Conservation (phyloP, 116 monocot species). For the Phalaenopsis hybrid region DNA sequence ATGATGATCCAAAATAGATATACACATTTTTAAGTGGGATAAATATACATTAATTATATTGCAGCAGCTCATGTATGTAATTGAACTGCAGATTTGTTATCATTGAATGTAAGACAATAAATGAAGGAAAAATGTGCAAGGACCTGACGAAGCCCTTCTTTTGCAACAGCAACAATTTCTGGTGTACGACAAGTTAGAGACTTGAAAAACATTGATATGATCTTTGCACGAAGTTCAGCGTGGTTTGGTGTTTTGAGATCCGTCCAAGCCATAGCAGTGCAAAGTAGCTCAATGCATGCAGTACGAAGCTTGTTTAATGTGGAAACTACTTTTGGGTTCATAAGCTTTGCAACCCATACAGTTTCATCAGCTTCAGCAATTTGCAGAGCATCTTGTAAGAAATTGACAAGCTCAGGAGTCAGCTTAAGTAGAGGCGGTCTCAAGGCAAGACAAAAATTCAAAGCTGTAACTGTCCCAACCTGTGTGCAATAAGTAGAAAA, state of each 20-base stretch:
- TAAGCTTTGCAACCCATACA: conserved; percentile 91
- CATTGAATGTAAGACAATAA: neutral
- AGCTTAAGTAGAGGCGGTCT: conserved; percentile 96
- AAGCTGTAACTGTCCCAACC: conserved; percentile 95
- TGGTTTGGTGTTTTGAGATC: conserved; percentile 83
- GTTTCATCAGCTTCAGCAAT: conserved; percentile 99
- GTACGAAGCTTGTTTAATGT: conserved; percentile 96
- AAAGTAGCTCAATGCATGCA: conserved; percentile 95
- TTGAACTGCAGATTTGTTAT: neutral
- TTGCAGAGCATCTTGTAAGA: conserved; percentile 97
- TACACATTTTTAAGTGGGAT: neutral
- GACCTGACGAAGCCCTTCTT: conserved; percentile 98
- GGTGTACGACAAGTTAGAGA: conserved; percentile 90
- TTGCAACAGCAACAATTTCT: conserved; percentile 98
- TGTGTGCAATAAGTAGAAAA: conserved; percentile 13
- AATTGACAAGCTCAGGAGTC: conserved; percentile 85
- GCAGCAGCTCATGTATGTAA: neutral
- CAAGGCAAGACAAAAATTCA: conserved; percentile 93
- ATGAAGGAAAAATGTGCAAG: neutral
- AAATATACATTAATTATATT: neutral
- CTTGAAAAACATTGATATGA: conserved; percentile 98
- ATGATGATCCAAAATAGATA: neutral
- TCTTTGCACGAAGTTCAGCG: conserved; percentile 76
- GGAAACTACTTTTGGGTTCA: conserved; percentile 82
- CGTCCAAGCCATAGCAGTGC: conserved; percentile 97